Evolutionary conservation across 2,329 filamentous ascomycete species (phyloP).

Genomic region (Cladosporium sp.): DNA sequence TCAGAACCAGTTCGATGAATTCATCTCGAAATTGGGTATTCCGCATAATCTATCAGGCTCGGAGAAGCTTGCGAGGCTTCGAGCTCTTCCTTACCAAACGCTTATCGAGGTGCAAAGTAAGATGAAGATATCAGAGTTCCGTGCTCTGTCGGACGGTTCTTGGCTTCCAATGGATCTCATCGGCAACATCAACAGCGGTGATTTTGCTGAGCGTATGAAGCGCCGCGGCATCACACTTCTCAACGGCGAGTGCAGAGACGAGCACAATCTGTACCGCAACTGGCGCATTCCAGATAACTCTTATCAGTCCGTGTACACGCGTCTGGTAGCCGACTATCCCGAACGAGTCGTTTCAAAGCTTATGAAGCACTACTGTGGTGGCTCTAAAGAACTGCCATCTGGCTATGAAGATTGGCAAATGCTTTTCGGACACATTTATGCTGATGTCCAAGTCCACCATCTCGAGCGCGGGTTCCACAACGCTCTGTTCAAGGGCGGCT

Average conservation of each 20-base stretch:
- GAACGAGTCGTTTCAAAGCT: conserved; percentile 46
- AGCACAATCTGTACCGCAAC: conserved; percentile 54
- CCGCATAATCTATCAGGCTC: conserved; percentile 40
- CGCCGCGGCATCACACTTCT: conserved; percentile 52
- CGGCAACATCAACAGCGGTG: conserved; percentile 50
- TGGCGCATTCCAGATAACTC: conserved; percentile 53
- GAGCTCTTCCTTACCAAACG: conserved; percentile 41
- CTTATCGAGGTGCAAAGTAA: conserved; percentile 48
- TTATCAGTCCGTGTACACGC: conserved; percentile 45
- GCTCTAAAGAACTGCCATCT: conserved; percentile 40
- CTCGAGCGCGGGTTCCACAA: conserved; percentile 56
- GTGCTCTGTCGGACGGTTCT: conserved; percentile 52
- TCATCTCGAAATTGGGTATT: conserved; percentile 50
- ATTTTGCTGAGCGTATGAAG: conserved; percentile 50
- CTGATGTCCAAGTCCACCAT: conserved; percentile 58
- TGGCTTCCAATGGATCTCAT: conserved; percentile 53
- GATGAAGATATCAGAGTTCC: conserved; percentile 57
- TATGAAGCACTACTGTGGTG: conserved; percentile 48
- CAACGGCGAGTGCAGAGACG: conserved; percentile 58
- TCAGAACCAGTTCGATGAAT: conserved; percentile 56
- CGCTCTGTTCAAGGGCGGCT: conserved; percentile 45
- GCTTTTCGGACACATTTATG: conserved; percentile 58
- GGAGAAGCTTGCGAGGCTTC: conserved; percentile 52
- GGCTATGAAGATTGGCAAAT: conserved; percentile 51
- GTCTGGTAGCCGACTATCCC: conserved; percentile 58